phyloP scores from a whole-genome alignment of 2,329 filamentous ascomycete genomes.

The Neopestalotiopsis rosae region DNA sequence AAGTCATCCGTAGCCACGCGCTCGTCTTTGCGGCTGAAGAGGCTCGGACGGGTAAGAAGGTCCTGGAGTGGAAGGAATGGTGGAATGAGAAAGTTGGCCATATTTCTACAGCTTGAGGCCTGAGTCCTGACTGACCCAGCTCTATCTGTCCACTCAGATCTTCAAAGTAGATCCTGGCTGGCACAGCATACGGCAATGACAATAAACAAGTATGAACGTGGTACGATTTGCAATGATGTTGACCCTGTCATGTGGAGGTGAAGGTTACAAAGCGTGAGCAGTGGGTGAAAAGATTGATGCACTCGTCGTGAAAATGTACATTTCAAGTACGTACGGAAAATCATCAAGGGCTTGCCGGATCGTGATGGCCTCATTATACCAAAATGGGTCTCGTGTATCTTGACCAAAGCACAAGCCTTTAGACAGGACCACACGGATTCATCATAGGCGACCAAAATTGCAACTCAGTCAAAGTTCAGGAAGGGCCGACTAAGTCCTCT shows the following conservation, averaged over 20 bases:
- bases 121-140: background rate
- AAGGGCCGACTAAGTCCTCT: background rate
- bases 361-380: background rate
- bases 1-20: conserved; percentile 87
- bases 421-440: background rate
- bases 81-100: conserved; percentile 64
- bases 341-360: background rate
- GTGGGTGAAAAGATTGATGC: background rate
- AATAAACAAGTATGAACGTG: too few species aligned
- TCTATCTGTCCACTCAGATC: too few species aligned
- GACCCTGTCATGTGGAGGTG: too few species aligned
- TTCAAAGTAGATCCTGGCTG: too few species aligned
- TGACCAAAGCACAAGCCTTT: background rate
- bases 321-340: too few species aligned
- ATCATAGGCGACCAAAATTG: background rate
- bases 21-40: conserved; percentile 95
- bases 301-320: background rate
- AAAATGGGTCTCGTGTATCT: background rate
- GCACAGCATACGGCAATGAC: too few species aligned
- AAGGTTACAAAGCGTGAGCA: background rate
- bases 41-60: conserved; percentile 70
- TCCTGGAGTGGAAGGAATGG: conserved; percentile 79
- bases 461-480: background rate
- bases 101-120: conserved; percentile 6
- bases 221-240: too few species aligned